A percentile compares a stretch with the other conserved stretches of the same genome.
Evolutionary conservation across 1,284 basidiomycete genomes (phyloP).

Genomic region (Tremellales sp.): DNA sequence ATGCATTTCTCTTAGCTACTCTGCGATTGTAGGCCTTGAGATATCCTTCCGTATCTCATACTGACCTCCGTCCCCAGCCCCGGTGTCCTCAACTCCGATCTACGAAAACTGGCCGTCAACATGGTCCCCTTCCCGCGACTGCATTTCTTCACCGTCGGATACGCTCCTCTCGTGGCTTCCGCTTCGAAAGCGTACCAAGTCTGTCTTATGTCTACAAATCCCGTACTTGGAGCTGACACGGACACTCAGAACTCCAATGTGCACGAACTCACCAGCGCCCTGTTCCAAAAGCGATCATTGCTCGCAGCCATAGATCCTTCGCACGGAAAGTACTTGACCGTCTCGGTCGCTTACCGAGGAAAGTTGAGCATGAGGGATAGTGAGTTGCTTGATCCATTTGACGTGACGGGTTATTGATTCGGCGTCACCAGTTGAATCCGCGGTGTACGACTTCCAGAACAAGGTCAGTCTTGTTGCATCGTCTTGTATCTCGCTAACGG

Average conservation of each 20-base stretch:
- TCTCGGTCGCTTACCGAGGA: constrained; percentile 43
- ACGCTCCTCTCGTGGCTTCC: constrained; percentile 71
- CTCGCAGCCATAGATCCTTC: constrained; percentile 40
- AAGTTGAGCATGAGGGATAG: constrained; percentile 43
- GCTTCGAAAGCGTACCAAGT: constrained; percentile 59
- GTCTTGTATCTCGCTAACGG: not conserved
- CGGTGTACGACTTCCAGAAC: constrained; percentile 42
- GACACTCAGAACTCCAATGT: constrained; percentile 28
- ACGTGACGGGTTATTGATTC: not conserved
- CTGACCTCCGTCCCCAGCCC: constrained; percentile 55
- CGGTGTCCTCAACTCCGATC: constrained; percentile 88
- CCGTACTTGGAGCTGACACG: constrained; percentile 1
- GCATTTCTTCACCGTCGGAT: constrained; percentile 86
- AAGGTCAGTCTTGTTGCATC: constrained; percentile 19
- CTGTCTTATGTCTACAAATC: constrained; percentile 33
- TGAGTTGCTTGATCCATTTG: constrained; percentile 10
- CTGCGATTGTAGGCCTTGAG: constrained; percentile 32
- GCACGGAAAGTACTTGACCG: constrained; percentile 45
- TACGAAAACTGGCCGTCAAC: constrained; percentile 91
- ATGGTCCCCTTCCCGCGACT: constrained; percentile 88
- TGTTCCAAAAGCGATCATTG: constrained; percentile 38
- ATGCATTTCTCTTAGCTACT: constrained; percentile 25
- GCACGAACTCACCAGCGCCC: constrained; percentile 36
- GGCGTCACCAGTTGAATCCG: constrained; percentile 28
- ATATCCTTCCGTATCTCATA: not conserved